Conservation (phyloP, 805 yeast genomes). For the Lachancea nothofagi region DNA sequence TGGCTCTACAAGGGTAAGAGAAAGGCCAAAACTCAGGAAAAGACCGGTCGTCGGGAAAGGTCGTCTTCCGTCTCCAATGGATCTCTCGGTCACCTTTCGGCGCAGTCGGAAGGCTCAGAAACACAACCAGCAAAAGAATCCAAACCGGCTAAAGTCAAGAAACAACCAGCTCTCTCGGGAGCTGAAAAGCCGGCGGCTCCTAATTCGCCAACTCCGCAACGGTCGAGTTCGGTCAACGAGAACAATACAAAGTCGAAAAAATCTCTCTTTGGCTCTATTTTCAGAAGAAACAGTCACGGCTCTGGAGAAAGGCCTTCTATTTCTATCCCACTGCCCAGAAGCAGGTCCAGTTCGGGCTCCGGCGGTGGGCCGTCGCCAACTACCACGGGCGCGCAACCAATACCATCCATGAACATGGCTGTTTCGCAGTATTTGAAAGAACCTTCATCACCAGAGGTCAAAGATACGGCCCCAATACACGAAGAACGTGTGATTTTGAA, state of each 20-base stretch:
- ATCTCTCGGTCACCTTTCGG: constrained; percentile 7
- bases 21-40: constrained; percentile 5
- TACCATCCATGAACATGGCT: constrained; percentile 11
- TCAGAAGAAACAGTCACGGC: constrained; percentile 19
- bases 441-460: constrained; percentile 18
- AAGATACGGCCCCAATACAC: constrained; percentile 19
- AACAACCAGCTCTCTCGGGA: too few relatives aligned
- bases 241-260: constrained; percentile 20
- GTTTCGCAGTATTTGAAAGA: constrained; percentile 15
- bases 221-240: constrained; percentile 20
- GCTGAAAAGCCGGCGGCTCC: background rate
- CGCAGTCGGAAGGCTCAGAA: constrained; percentile 1
- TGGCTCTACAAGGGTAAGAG: constrained; percentile 76
- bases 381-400: constrained; percentile 1
- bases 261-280: constrained; percentile 26
- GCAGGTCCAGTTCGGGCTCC: constrained; percentile 2
- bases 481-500: constrained; percentile 38
- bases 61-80: constrained; percentile 10
- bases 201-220: constrained; percentile 5
- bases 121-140: background rate
- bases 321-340: constrained; percentile 11
- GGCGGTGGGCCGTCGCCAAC: constrained; percentile 2
- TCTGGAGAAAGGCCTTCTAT: constrained; percentile 11
- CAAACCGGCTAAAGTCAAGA: background rate
- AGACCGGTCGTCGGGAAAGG: constrained; percentile 4